Percentiles rank a stretch among this genome's conserved stretches.
These are phyloP conservation scores for Marasmius tenuissimus DNA, from an alignment of 1,284 basidiomycete genomes.

Conservation along the genomic window DNA sequence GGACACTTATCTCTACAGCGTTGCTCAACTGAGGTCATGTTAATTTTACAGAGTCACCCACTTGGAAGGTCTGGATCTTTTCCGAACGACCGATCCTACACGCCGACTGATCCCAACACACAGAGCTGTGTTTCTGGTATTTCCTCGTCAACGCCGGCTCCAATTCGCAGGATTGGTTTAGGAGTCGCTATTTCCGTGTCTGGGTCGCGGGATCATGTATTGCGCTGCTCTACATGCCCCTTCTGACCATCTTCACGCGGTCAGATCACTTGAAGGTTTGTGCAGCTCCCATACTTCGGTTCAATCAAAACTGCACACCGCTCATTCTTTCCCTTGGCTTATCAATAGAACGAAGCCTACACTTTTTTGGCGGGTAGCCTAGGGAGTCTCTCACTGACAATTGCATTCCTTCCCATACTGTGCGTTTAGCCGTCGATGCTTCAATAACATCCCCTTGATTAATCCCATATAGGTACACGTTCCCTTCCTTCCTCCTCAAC, in stretches of 20 bases:
- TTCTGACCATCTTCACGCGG: slow-evolving; percentile 63
- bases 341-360: slow-evolving; percentile 60
- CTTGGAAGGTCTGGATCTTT: slow-evolving; percentile 57
- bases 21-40: background rate
- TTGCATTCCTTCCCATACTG: slow-evolving; percentile 72
- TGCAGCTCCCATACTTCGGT: slow-evolving; percentile 5
- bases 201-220: slow-evolving; percentile 65
- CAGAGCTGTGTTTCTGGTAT: slow-evolving; percentile 81
- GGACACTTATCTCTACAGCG: background rate
- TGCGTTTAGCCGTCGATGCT: slow-evolving; percentile 29
- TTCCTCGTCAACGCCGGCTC: slow-evolving; percentile 70
- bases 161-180: slow-evolving; percentile 70
- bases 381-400: slow-evolving; percentile 63
- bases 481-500: slow-evolving; percentile 61
- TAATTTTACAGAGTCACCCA: slow-evolving; percentile 62
- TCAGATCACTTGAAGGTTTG: slow-evolving; percentile 56
- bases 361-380: slow-evolving; percentile 67
- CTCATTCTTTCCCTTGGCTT: background rate
- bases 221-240: slow-evolving; percentile 67
- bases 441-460: slow-evolving; percentile 11
- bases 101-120: background rate
- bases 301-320: background rate
- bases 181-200: slow-evolving; percentile 65
- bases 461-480: slow-evolving; percentile 47
- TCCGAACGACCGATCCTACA: background rate